These are phyloP conservation scores for Botryosphaeria agaves DNA, from an alignment of 2,329 filamentous ascomycete genomes.

Conservation along the genomic window DNA sequence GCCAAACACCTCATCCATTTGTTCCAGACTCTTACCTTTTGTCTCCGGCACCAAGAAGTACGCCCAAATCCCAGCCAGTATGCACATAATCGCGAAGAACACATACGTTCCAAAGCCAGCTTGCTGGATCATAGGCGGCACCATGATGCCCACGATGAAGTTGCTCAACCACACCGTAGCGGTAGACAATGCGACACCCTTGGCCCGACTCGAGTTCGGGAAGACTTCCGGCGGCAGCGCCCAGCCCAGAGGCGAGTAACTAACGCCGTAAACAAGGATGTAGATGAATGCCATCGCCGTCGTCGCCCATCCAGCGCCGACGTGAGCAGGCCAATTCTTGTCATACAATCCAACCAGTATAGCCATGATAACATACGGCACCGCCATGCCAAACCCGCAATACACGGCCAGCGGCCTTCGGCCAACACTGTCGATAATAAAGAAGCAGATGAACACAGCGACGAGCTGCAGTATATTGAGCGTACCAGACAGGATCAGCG, in stretches of 20 bases:
- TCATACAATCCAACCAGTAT: slow-evolving; percentile 8
- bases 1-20: slow-evolving; percentile 13
- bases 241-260: slow-evolving; percentile 19
- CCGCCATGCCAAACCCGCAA: slow-evolving; percentile 14
- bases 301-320: slow-evolving; percentile 5
- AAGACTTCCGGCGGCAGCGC: slow-evolving; percentile 16
- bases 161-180: slow-evolving; percentile 11
- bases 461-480: slow-evolving; percentile 25
- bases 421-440: slow-evolving; percentile 19
- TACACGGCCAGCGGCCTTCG: slow-evolving; percentile 15
- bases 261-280: slow-evolving; percentile 8
- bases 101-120: slow-evolving; percentile 8
- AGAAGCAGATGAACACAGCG: slow-evolving; percentile 18
- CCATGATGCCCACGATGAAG: slow-evolving; percentile 7
- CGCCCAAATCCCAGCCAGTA: slow-evolving; percentile 6
- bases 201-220: slow-evolving; percentile 10
- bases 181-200: slow-evolving; percentile 9
- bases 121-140: slow-evolving; percentile 6
- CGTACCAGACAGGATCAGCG: slow-evolving; percentile 22
- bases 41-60: slow-evolving; percentile 11
- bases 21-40: slow-evolving; percentile 10
- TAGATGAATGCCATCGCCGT: slow-evolving; percentile 5
- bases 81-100: slow-evolving; percentile 8
- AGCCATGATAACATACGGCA: slow-evolving; percentile 14
- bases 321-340: slow-evolving; percentile 10